Evolutionary conservation across 2,329 filamentous ascomycete genomes (phyloP).

Genomic region (Teratosphaeria viscida): DNA sequence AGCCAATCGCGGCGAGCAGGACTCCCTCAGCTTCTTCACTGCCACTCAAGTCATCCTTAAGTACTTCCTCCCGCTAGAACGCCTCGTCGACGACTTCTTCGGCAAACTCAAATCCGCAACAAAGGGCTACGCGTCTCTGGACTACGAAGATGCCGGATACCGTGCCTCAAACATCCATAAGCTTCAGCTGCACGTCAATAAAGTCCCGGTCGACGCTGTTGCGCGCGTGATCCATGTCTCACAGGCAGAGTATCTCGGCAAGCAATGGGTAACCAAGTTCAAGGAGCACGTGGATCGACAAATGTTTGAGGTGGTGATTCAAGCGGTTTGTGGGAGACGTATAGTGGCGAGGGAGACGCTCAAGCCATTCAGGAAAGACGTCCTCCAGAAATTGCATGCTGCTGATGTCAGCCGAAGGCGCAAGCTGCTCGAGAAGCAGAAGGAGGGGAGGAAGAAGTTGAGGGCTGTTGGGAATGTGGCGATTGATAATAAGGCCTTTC

Average conservation of each 20-base stretch:
- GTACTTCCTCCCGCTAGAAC: constrained; percentile 77
- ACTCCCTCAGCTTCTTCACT: constrained; percentile 83
- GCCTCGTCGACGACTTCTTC: constrained; percentile 93
- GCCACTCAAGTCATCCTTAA: constrained; percentile 87
- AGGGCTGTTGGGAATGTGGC: constrained; percentile 75
- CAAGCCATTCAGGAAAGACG: constrained; percentile 94
- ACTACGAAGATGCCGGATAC: constrained; percentile 95
- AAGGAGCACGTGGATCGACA: constrained; percentile 93
- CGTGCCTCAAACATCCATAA: constrained; percentile 71
- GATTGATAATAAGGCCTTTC: constrained; percentile 94
- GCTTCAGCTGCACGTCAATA: constrained; percentile 88
- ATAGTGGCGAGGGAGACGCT: constrained; percentile 88
- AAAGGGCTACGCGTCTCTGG: constrained; percentile 89
- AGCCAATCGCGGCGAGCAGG: constrained; percentile 74
- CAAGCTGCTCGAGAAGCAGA: constrained; percentile 93
- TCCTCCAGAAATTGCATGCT: constrained; percentile 84
- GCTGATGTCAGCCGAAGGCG: constrained; percentile 71
- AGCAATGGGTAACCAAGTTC: constrained; percentile 88
- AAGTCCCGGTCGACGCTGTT: constrained; percentile 84
- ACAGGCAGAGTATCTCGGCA: constrained; percentile 69
- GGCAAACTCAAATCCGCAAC: constrained; percentile 89
- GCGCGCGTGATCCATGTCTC: constrained; percentile 77
- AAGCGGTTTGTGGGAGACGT: constrained; percentile 71
- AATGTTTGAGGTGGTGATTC: constrained; percentile 95
- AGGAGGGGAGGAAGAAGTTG: constrained; percentile 83